These are phyloP conservation scores for Xenoacremonium recifei DNA, from an alignment of 2,329 filamentous ascomycete genomes.

Conservation along the genomic window DNA sequence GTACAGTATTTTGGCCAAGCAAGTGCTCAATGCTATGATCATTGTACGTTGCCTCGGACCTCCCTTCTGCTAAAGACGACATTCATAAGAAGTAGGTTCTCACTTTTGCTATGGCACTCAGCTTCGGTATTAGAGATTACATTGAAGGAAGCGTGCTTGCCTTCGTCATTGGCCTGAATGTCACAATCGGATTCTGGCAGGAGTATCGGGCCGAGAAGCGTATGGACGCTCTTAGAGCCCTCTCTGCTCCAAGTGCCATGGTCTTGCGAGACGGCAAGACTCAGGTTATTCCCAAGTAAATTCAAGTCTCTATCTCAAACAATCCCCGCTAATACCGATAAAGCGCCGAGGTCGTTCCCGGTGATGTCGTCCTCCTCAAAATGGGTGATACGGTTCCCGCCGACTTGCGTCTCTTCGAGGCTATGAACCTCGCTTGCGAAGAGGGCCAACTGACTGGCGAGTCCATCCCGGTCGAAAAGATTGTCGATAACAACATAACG, in stretches of 20 bases:
- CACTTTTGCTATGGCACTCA: constrained; percentile 72
- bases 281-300: constrained; percentile 56
- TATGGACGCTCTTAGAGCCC: constrained; percentile 61
- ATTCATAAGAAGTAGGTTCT: constrained; percentile 70
- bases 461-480: constrained; percentile 69
- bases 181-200: constrained; percentile 65
- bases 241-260: constrained; percentile 62
- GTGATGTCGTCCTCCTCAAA: constrained; percentile 65
- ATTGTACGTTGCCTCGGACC: constrained; percentile 50
- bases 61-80: constrained; percentile 3
- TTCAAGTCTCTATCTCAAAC: constrained; percentile 12
- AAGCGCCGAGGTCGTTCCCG: constrained; percentile 65
- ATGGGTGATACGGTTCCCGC: constrained; percentile 75
- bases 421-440: constrained; percentile 78
- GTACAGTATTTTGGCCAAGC: constrained; percentile 71
- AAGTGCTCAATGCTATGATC: constrained; percentile 77
- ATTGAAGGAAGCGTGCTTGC: constrained; percentile 67
- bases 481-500: constrained; percentile 47
- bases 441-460: constrained; percentile 77
- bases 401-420: constrained; percentile 67
- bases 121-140: constrained; percentile 65
- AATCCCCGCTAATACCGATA: too few relatives aligned
- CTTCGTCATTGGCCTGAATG: constrained; percentile 67
- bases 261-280: constrained; percentile 60
- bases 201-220: constrained; percentile 65